These are phyloP conservation scores for Neopestalotiopsis sp. DNA, from an alignment of 2,329 filamentous ascomycete genomes.

Conservation along the genomic window DNA sequence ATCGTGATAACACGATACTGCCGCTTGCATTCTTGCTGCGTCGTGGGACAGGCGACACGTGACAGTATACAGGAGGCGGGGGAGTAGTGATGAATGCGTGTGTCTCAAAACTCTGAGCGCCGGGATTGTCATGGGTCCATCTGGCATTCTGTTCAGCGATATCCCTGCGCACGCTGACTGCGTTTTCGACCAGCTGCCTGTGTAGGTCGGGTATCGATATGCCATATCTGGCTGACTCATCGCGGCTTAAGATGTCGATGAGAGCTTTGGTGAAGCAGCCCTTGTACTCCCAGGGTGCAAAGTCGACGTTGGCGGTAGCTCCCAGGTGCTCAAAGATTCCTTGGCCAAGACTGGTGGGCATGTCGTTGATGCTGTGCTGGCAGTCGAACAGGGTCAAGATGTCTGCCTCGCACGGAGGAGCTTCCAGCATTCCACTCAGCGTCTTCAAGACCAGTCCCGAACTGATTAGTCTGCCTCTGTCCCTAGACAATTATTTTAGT, in stretches of 20 bases:
- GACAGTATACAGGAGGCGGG: constrained; percentile 16
- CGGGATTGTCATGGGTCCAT: not conserved
- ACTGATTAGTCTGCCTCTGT: not conserved
- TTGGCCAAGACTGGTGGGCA: not conserved
- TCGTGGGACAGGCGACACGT: constrained; percentile 6
- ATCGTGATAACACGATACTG: constrained; percentile 10
- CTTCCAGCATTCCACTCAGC: constrained; percentile 10
- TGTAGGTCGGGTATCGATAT: constrained; percentile 17
- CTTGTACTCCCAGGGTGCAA: not conserved
- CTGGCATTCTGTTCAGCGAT: not conserved
- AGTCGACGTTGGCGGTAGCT: not conserved
- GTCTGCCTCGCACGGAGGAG: constrained; percentile 10
- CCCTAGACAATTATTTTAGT: not conserved
- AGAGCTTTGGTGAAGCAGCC: constrained; percentile 18
- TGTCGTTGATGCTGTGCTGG: constrained; percentile 5
- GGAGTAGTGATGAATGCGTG: not conserved
- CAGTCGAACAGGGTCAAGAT: constrained; percentile 19
- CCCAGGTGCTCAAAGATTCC: constrained; percentile 16
- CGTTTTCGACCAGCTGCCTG: constrained; percentile 12
- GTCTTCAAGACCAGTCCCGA: not conserved
- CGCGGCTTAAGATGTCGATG: constrained; percentile 11
- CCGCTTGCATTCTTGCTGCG: not conserved
- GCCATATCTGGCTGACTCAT: not conserved
- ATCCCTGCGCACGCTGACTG: not conserved
- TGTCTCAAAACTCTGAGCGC: not conserved